Evolutionary conservation across 768 basidiomycete genomes (phyloP).

Genomic region (Lactarius sanguifluus): DNA sequence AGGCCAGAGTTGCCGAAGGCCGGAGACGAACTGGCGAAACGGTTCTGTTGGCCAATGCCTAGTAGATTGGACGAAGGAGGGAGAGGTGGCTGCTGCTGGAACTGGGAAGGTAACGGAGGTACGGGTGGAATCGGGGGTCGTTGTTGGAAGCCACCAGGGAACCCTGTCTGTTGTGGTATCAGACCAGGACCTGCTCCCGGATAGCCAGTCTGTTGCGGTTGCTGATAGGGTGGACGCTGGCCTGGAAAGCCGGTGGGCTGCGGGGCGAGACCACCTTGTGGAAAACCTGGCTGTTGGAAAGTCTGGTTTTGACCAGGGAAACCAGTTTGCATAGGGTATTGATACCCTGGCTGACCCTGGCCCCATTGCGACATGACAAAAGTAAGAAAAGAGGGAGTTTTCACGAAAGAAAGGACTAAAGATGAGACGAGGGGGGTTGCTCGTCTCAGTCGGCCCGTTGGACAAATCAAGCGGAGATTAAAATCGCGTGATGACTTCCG

Average conservation of each 20-base stretch:
- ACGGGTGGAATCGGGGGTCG: conserved; percentile 35
- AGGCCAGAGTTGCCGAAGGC: conserved; percentile 46
- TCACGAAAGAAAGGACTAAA: background rate
- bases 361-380: conserved; percentile 75
- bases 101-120: conserved; percentile 29
- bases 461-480: conserved; percentile 20
- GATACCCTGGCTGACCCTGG: conserved; percentile 62
- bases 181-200: conserved; percentile 34
- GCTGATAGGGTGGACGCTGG: conserved; percentile 46
- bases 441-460: too few relatives aligned
- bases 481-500: background rate
- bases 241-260: conserved; percentile 61
- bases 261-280: conserved; percentile 49
- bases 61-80: conserved; percentile 60
- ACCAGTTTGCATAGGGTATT: conserved; percentile 75
- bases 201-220: conserved; percentile 62
- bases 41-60: conserved; percentile 43
- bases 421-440: too few relatives aligned
- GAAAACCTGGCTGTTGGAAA: conserved; percentile 42
- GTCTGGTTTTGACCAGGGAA: conserved; percentile 52
- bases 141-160: conserved; percentile 39
- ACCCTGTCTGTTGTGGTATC: conserved; percentile 62
- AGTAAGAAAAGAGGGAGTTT: background rate
- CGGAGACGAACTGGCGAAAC: conserved; percentile 60
- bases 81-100: conserved; percentile 51